Percentiles rank a stretch among this genome's conserved stretches.
Conservation (phyloP, 352 stramenopile genomes). For the Pythium vanterpoolii region DNA sequence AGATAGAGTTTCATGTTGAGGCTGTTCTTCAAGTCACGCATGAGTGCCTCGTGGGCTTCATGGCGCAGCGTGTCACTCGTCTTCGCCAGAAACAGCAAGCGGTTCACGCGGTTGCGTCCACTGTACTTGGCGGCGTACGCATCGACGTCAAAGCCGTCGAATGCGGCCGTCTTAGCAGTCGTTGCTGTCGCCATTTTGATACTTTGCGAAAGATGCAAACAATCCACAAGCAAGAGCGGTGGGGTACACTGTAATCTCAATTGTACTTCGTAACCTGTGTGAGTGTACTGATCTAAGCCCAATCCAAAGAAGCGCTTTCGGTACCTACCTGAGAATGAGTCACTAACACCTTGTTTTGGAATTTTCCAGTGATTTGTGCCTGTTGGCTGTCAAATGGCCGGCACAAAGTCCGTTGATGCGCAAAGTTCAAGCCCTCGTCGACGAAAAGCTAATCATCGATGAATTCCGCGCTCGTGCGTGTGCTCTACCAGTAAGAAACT, state of each 20-base stretch:
- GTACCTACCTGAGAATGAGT: neutral
- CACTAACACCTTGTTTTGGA: slow-evolving; percentile 15
- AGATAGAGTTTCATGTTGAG: slow-evolving; percentile 73
- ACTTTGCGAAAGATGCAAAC: slow-evolving; percentile 1
- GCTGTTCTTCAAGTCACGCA: slow-evolving; percentile 56
- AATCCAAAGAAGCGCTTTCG: neutral
- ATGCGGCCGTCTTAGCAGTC: slow-evolving; percentile 14
- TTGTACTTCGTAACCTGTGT: neutral
- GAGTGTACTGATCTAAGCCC: neutral
- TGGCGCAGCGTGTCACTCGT: slow-evolving; percentile 36
- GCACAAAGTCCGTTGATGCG: slow-evolving; percentile 20
- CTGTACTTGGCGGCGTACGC: slow-evolving; percentile 81
- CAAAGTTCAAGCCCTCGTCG: slow-evolving; percentile 23
- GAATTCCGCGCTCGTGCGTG: slow-evolving; percentile 31
- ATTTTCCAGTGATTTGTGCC: neutral
- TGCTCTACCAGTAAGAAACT: slow-evolving; percentile 36
- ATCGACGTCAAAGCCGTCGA: slow-evolving; percentile 80
- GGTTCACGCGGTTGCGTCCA: slow-evolving; percentile 70
- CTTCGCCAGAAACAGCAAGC: slow-evolving; percentile 68
- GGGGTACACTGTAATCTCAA: slow-evolving; percentile 7
- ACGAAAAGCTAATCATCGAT: slow-evolving; percentile 14
- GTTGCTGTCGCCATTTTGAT: slow-evolving; percentile 13
- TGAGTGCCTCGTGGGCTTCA: slow-evolving; percentile 48
- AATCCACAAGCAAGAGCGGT: neutral
- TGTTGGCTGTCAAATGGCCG: slow-evolving; percentile 16